These are phyloP conservation scores for Desmodesmus armatus DNA, from an alignment of 139 green algal species.

Conservation along the genomic window DNA sequence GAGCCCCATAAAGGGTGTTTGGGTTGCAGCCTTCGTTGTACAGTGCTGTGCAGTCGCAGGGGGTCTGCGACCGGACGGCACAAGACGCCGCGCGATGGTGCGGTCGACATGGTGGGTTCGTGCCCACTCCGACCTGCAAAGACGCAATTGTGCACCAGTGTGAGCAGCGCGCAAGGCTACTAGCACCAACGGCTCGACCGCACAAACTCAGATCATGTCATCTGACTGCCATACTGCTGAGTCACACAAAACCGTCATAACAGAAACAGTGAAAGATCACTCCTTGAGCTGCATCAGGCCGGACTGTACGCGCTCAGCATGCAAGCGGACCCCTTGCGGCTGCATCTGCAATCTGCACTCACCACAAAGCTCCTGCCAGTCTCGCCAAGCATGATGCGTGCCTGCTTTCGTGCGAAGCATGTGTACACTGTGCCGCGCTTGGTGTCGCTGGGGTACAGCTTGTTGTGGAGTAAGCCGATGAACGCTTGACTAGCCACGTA, in stretches of 20 bases:
- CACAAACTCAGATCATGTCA: too few relatives aligned
- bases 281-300: too few relatives aligned
- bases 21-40: slow-evolving; percentile 56
- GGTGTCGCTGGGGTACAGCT: neutral
- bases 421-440: slow-evolving; percentile 52
- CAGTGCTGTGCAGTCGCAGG: slow-evolving; percentile 43
- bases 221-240: too few relatives aligned
- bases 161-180: too few relatives aligned
- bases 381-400: slow-evolving; percentile 75
- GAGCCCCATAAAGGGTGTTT: slow-evolving; percentile 69
- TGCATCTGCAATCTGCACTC: neutral
- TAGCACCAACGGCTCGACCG: neutral
- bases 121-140: slow-evolving; percentile 62
- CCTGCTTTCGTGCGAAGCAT: slow-evolving; percentile 76
- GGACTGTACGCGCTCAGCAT: neutral
- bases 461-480: slow-evolving; percentile 53
- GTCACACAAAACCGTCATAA: too few relatives aligned
- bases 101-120: slow-evolving; percentile 56
- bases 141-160: too few relatives aligned
- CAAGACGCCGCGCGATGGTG: slow-evolving; percentile 76
- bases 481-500: slow-evolving; percentile 72
- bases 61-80: neutral
- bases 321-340: neutral
- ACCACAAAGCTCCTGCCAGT: slow-evolving; percentile 46
- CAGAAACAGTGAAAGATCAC: too few relatives aligned